A percentile compares a stretch with the other conserved stretches of the same genome.
phyloP scores from a whole-genome alignment of 306 rosid species.

The Pachyrhizus erosus region DNA sequence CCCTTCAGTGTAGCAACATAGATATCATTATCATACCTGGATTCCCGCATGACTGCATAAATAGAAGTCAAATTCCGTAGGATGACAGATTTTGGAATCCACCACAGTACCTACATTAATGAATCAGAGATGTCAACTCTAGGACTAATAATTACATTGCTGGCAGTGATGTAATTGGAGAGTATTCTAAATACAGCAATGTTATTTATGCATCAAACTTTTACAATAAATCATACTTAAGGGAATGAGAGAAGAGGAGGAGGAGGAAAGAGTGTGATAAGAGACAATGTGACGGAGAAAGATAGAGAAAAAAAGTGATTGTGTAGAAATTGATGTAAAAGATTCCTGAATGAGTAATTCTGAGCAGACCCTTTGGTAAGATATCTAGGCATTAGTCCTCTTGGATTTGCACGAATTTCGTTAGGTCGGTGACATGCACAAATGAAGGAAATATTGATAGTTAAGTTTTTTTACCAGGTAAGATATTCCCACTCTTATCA shows the following conservation, averaged over 20 bases:
- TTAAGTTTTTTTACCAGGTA: too few species aligned
- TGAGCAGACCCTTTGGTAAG: not conserved
- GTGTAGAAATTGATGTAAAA: not conserved
- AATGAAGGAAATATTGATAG: not conserved
- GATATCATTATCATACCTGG: conserved; percentile 56
- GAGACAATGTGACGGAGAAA: not conserved
- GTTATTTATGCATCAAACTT: not conserved
- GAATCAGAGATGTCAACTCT: conserved; percentile 11
- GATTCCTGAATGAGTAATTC: not conserved
- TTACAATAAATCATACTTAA: not conserved
- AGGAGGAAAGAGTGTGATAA: not conserved
- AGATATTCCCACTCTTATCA: conserved; percentile 77
- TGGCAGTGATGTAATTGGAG: not conserved
- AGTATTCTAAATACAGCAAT: not conserved
- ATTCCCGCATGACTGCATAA: conserved; percentile 90
- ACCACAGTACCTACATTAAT: conserved; percentile 74
- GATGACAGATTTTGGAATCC: conserved; percentile 86
- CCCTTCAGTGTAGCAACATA: not conserved
- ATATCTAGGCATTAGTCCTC: not conserved
- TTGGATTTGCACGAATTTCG: not conserved
- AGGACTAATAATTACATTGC: not conserved
- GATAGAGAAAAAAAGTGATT: not conserved
- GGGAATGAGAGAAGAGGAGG: not conserved
- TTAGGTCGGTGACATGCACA: not conserved
- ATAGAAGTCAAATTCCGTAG: conserved; percentile 84